Base-by-base conservation (phyloP, 2,329 filamentous ascomycete genomes). In the Xylaria sp. region DNA sequence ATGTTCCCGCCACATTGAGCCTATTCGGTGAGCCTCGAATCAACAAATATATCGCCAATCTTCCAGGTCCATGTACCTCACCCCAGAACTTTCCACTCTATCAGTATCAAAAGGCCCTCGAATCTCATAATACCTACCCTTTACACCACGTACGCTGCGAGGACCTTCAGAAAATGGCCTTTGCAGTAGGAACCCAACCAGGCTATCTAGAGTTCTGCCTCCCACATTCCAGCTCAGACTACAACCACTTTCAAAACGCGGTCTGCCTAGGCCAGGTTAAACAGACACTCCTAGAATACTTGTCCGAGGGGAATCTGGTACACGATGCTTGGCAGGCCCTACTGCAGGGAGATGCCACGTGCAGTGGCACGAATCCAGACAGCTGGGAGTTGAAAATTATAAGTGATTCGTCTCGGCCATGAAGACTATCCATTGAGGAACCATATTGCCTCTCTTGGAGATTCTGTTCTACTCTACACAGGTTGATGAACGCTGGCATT, bases 281-380 rank as follows among this genome's bases (percentile, higher is more conserved):
- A 53, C 51, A 62, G 40, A 32, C 27, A 10, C 57, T 68, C 25
- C 37, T 60, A 1, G 62, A 32, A 51, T 62, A 59, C 21, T 44
- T 63, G 16, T 60, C 63, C 50, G 48, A 63, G 42, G 54, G 55
- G 25, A 61, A 61, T 50, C 35, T 37, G n/a, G 25, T 42, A 60
- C 65, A 61, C 29, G 54, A 64, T 35, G 37, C 66, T 47, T 65
- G 21, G 51, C 32, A 44, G 40, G 40, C 60, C 18, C 44, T 63
- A 25, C 50, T 63, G n/a, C 53, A 67, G 55, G 60, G 42, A 61
- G 53, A 68, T 47, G 53, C 65, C 65, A 65, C 68, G 68, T 70
- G 70, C 37, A 37, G 60, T 57, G 18, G 47, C 40, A 65, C 60
- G 2, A 37, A n/a, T 55, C 32, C 16, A 3, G 53, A 16, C 23